Percentiles rank a stretch among this genome's conserved stretches.
phyloP scores from a whole-genome alignment of 192 early-diverging fungal species.

The Gigaspora rosea region DNA sequence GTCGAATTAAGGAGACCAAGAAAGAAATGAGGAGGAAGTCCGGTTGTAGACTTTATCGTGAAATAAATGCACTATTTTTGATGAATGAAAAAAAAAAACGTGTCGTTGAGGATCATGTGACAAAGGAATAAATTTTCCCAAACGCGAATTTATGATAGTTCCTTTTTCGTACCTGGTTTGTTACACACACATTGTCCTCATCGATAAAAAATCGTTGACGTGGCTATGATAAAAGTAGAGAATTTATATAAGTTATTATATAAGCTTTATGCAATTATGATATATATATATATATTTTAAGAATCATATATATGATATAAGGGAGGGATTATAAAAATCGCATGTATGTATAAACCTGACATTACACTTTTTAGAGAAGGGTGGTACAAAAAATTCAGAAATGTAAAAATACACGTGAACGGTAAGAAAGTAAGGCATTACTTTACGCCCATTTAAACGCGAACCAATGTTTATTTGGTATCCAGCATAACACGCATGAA shows the following conservation, averaged over 20 bases:
- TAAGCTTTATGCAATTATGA: not conserved
- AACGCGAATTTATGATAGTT: not conserved
- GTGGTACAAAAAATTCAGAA: too few species aligned
- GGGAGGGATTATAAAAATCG: too few species aligned
- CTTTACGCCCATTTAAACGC: too few species aligned
- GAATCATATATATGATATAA: too few species aligned
- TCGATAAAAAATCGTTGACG: conserved; percentile 62
- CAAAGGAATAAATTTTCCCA: not conserved
- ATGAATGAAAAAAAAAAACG: too few species aligned
- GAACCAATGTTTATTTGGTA: too few species aligned
- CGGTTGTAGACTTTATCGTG: conserved; percentile 36
- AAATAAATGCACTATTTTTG: conserved; percentile 60
- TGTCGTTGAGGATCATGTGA: not conserved
- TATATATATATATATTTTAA: not conserved
- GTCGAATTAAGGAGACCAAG: conserved; percentile 53
- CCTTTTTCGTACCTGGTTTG: conserved; percentile 43
- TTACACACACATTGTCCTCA: conserved; percentile 42
- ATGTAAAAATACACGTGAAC: too few species aligned
- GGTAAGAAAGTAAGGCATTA: too few species aligned
- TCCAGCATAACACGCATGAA: too few species aligned
- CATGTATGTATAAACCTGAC: too few species aligned
- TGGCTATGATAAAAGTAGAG: conserved; percentile 41
- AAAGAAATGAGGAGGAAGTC: conserved; percentile 43
- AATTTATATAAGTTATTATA: not conserved
- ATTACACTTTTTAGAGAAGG: too few species aligned